Evolutionary conservation across 805 yeast species (phyloP), one percentile per base, ranked within the genome.

Genomic region (Ogataea henricii): DNA sequence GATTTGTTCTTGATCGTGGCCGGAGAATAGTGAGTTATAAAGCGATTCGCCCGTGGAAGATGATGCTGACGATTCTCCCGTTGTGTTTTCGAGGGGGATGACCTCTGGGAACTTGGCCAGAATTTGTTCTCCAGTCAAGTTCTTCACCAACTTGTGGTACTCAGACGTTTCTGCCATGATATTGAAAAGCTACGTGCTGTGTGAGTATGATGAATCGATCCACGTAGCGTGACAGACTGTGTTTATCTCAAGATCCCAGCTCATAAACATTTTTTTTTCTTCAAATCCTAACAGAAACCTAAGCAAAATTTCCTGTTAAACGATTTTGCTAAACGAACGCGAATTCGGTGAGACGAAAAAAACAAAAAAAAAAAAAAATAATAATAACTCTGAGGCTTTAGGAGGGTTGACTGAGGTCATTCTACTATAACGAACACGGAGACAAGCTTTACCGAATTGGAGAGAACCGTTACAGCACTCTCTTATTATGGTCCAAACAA

Each of bases 1-100:
- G 67, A 94, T 89, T 69, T 94, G 99, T 66, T 92, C 98, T 63
- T 84, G 86, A 67, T 94, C 96, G 57, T 91, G 94, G 6, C 97
- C 97, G 4, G 73, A 74, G 54, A 91, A 87, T n/a, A 88, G 70
- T 14, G 71, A 72, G 29, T 63, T 62, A 5, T 58, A 64, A 20
- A 58, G 63, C n/a, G 63, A 57, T 6, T 47, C 49, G 54, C 53
- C 49, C 58, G 65, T 34, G 55, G 62, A 16, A 56, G 70, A 56
- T 62, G 75, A 35, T 3, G 78, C 65, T 6, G 74, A 66, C 3
- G 79, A 73, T 21, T 82, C 74, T 33, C 89, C 89, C 7, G 85
- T 76, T 33, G 86, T 79, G 27, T 74, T 62, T 20, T 73, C 71
- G 40, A 87, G 59, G 2, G 92, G 88, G 25, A 82, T 79, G 12